Evolutionary conservation across 495 filamentous ascomycete species (phyloP).

Genomic region (Penicillium daleae): DNA sequence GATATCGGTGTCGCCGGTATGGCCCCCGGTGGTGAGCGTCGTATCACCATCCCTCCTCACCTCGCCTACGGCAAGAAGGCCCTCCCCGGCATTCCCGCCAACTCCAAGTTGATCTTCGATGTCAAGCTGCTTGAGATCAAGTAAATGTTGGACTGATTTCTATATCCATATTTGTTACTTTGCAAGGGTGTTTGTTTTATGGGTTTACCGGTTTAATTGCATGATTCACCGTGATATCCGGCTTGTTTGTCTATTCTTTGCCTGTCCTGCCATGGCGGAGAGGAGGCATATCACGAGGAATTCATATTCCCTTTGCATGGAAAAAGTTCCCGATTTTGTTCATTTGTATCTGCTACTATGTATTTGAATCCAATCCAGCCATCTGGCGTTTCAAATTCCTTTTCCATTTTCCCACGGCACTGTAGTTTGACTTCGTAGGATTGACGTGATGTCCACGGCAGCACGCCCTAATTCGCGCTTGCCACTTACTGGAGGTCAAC

Average conservation of each 20-base stretch:
- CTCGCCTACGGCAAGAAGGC: conserved; percentile 85
- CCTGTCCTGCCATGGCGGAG: conserved; percentile 33
- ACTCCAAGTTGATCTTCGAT: conserved; percentile 91
- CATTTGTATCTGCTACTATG: conserved; percentile 19
- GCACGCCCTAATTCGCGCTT: conserved; percentile 1
- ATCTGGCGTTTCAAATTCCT: conserved; percentile 7
- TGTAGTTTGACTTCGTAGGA: too few species aligned
- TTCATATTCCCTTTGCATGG: conserved; percentile 31
- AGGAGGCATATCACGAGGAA: conserved; percentile 46
- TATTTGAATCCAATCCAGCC: conserved; percentile 19
- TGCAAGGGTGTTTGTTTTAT: conserved; percentile 39
- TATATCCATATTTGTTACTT: conserved; percentile 24
- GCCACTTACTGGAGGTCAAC: not conserved
- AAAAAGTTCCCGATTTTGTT: conserved; percentile 33
- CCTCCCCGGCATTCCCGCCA: conserved; percentile 79
- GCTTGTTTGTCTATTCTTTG: conserved; percentile 45
- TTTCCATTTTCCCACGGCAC: too few species aligned
- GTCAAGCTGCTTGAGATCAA: conserved; percentile 81
- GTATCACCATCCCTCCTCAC: conserved; percentile 82
- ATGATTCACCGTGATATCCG: conserved; percentile 48
- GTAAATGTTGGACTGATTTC: conserved; percentile 34
- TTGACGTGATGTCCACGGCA: not conserved
- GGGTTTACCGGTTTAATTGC: conserved; percentile 36
- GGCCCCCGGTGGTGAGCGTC: conserved; percentile 88
- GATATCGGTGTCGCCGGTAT: conserved; percentile 93